phyloP scores from a whole-genome alignment of 1,284 basidiomycete genomes.

The Apiotrichum montevideense region DNA sequence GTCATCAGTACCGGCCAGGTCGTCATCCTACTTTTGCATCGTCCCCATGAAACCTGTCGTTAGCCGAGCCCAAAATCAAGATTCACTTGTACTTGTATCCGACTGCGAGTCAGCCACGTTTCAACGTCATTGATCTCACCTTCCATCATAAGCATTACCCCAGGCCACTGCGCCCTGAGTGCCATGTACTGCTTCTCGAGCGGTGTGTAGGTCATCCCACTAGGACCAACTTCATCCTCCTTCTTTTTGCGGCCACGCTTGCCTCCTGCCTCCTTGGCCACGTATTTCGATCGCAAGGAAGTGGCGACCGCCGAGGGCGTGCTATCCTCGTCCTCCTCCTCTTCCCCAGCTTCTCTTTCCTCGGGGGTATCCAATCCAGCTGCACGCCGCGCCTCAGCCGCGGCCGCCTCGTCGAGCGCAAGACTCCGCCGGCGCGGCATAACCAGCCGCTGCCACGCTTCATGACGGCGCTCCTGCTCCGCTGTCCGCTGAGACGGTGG shows the following conservation, averaged over 20 bases:
- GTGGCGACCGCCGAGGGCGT: constrained; percentile 18
- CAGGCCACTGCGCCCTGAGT: constrained; percentile 66
- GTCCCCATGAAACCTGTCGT: constrained; percentile 66
- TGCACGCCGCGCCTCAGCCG: constrained; percentile 26
- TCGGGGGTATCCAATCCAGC: constrained; percentile 7
- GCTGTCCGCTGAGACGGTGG: constrained; percentile 15
- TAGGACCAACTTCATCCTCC: constrained; percentile 60
- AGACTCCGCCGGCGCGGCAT: constrained; percentile 38
- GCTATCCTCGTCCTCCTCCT: constrained; percentile 5
- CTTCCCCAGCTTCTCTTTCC: constrained; percentile 3
- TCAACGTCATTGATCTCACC: constrained; percentile 23
- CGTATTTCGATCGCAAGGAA: constrained; percentile 31
- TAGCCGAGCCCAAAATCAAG: constrained; percentile 9
- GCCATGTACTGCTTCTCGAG: constrained; percentile 71
- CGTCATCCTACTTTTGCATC: constrained; percentile 63
- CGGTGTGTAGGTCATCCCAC: constrained; percentile 72
- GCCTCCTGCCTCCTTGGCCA: constrained; percentile 22
- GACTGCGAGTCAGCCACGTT: constrained; percentile 42
- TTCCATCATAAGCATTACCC: constrained; percentile 75
- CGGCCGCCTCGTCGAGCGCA: constrained; percentile 44
- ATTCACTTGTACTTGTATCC: constrained; percentile 71
- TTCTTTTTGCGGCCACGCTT: constrained; percentile 35
- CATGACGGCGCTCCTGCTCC: constrained; percentile 31
- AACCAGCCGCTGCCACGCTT: constrained; percentile 30
- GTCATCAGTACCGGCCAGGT: background rate